Evolutionary conservation across 345 rosid genomes (phyloP).

Genomic region (Citrus mangshanensis): DNA sequence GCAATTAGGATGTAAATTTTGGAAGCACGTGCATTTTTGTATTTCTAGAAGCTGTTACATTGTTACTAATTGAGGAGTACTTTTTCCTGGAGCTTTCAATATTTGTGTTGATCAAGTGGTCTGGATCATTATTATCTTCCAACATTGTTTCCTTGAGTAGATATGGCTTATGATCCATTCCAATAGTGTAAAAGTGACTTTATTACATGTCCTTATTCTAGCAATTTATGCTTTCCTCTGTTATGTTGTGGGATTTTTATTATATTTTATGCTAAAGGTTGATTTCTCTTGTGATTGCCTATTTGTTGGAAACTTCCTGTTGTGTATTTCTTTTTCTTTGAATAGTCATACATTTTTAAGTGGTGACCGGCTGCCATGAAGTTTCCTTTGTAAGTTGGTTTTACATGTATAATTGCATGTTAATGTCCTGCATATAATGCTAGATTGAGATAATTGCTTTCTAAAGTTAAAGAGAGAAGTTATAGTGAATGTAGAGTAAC

Average conservation of each 20-base stretch:
- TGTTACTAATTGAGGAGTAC: not conserved
- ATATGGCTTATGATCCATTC: not conserved
- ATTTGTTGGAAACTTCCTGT: not conserved
- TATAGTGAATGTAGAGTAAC: not conserved
- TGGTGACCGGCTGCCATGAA: not conserved
- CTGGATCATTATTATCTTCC: not conserved
- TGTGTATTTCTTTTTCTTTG: not conserved
- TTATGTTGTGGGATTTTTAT: not conserved
- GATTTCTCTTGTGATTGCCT: not conserved
- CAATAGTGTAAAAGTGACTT: not conserved
- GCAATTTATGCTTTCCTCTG: not conserved
- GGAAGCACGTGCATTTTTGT: constrained; percentile 13
- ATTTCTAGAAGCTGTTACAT: not conserved
- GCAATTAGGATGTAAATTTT: constrained; percentile 10
- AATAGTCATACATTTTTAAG: not conserved
- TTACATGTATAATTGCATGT: not conserved
- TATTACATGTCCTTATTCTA: not conserved
- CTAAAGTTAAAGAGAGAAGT: not conserved
- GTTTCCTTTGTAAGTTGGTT: not conserved
- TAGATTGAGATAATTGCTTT: not conserved
- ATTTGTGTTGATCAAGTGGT: not conserved
- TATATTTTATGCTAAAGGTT: not conserved
- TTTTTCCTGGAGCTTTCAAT: not conserved
- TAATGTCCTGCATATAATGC: not conserved
- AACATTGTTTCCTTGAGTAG: not conserved